These are phyloP conservation scores for Trichoderma afroharzianum DNA, from an alignment of 2,329 filamentous ascomycete species.

Conservation along the genomic window DNA sequence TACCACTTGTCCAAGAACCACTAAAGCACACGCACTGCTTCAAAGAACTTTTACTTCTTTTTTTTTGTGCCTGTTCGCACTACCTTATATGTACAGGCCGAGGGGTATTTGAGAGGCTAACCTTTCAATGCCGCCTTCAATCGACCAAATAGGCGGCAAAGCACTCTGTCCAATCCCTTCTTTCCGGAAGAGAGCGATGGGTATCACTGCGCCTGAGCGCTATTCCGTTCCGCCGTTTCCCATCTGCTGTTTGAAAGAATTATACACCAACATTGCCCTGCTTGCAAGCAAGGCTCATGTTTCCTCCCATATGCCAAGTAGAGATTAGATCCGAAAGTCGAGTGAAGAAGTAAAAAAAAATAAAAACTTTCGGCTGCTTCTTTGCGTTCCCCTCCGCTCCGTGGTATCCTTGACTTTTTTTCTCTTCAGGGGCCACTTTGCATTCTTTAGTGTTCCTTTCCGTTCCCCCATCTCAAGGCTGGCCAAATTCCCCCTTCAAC, in stretches of 20 bases:
- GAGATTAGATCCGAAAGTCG: constrained; percentile 17
- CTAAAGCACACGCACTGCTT: constrained; percentile 13
- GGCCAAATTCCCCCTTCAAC: constrained; percentile 26
- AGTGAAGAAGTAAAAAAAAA: not conserved
- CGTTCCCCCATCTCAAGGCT: constrained; percentile 23
- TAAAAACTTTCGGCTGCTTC: constrained; percentile 3
- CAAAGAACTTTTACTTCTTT: constrained; percentile 20
- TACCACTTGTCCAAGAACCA: constrained; percentile 4
- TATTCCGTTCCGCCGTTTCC: constrained; percentile 12
- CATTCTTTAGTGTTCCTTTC: constrained; percentile 32
- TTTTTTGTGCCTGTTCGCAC: constrained; percentile 36
- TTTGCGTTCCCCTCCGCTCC: constrained; percentile 18
- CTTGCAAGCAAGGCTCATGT: constrained; percentile 7
- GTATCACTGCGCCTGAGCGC: constrained; percentile 4
- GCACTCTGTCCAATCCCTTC: constrained; percentile 24
- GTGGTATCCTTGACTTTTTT: constrained; percentile 18
- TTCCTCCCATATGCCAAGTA: constrained; percentile 17
- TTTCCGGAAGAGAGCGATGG: constrained; percentile 20
- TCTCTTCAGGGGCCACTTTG: constrained; percentile 24
- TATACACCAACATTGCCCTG: constrained; percentile 13
- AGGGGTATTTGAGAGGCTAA: constrained; percentile 24
- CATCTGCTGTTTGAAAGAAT: constrained; percentile 17
- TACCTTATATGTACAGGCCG: constrained; percentile 37
- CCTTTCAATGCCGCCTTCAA: constrained; percentile 18
- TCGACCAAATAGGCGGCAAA: constrained; percentile 22